Evolutionary conservation across 805 yeast species (phyloP), one percentile per base, ranked within the genome.

Genomic region (Myxozyma melibiosi): DNA sequence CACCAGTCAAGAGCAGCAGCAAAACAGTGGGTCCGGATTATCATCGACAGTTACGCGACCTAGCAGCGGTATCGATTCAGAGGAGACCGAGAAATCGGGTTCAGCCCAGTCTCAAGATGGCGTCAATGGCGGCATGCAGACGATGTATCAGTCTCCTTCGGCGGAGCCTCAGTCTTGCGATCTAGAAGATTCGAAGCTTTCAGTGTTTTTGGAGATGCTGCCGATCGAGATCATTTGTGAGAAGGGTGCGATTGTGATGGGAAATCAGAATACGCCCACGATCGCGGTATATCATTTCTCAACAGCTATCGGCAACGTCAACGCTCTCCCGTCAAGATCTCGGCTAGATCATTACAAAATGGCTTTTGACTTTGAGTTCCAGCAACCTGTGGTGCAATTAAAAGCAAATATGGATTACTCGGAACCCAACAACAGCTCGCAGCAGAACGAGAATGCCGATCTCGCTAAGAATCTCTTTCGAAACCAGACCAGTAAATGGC

Each of bases 231-330:
- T 89, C 1, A 71, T 74, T 6, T 74, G 88, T 11, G 79, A 76
- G 43, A 85, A 81, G 54, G 90, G 92, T 1, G 85, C 96, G 0
- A 47, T 89, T 27, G 86, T 89, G 1, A 66, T 90, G 20, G 99
- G 99, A 7, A 92, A 91, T 70, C 77, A 79, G 57, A 78, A 82
- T 14, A 90, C 97, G 0, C 85, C 94, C 1, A 82, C 91, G 0
- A 72, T 94, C 9, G 61, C 87, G 42, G 83, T 90, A 2, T 74
- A 80, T 3, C 84, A 90, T 7, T 85, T 78, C 65, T 75, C 79
- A 4, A 68, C 76, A 1, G 83, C 83, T 1, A 72, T 72, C 13
- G 90, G 90, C 0, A 53, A 76, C 0, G 57, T 85, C 1, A 97
- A 91, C 70, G 74, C 76, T 2, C 72, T 84, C 0, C 78, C 79